phyloP scores from a whole-genome alignment of 148 eudicot genomes.

The Spergularia marina region DNA sequence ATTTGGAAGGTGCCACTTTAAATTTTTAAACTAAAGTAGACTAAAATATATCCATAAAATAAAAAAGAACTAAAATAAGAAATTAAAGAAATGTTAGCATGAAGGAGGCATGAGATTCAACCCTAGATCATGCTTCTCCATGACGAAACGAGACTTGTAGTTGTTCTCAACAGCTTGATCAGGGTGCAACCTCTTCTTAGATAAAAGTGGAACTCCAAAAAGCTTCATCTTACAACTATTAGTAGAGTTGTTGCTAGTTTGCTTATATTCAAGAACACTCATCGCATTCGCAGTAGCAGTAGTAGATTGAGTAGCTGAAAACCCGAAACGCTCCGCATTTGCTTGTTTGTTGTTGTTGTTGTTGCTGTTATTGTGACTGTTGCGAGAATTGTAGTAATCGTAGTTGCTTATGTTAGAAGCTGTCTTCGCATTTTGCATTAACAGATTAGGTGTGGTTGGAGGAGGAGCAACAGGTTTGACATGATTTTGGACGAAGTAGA shows the following conservation, averaged over 20 bases:
- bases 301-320: too few relatives aligned
- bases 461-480: slow-evolving; percentile 63
- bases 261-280: slow-evolving; percentile 19
- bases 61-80: background rate
- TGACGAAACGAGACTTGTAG: slow-evolving; percentile 53
- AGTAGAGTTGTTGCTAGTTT: background rate
- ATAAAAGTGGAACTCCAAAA: slow-evolving; percentile 66
- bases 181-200: slow-evolving; percentile 68
- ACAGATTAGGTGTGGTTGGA: slow-evolving; percentile 10
- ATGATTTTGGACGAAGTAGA: slow-evolving; percentile 86
- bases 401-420: slow-evolving; percentile 11
- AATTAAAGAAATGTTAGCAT: slow-evolving; percentile 31
- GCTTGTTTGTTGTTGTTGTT: background rate
- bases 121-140: slow-evolving; percentile 82
- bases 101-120: slow-evolving; percentile 90
- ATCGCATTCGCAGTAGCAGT: slow-evolving; percentile 16
- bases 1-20: background rate
- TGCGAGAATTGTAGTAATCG: slow-evolving; percentile 16
- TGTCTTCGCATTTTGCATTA: slow-evolving; percentile 18
- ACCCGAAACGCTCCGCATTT: background rate
- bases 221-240: slow-evolving; percentile 41
- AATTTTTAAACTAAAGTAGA: slow-evolving; percentile 1
- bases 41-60: slow-evolving; percentile 4
- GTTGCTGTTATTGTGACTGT: background rate
- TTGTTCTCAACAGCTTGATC: slow-evolving; percentile 37